These are phyloP conservation scores for Nadsonia starkeyi-henricii DNA, from an alignment of 1,139 yeast species.

Conservation along the genomic window DNA sequence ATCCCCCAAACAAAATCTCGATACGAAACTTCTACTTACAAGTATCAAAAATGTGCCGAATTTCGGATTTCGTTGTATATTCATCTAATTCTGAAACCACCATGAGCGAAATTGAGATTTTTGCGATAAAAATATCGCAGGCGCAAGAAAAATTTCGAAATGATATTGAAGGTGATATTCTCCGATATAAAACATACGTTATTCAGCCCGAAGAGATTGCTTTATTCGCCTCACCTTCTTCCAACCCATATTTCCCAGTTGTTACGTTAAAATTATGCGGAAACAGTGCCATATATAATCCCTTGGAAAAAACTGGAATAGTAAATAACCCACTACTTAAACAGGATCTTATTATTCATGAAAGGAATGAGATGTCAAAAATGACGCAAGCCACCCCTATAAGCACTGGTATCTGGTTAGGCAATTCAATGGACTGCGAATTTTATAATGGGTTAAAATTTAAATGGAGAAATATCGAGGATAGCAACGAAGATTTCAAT, in stretches of 20 bases:
- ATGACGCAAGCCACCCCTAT: constrained; percentile 71
- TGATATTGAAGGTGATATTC: not conserved
- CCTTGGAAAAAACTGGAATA: not conserved
- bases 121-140: not conserved
- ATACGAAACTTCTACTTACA: not conserved
- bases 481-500: not conserved
- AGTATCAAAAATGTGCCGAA: not conserved
- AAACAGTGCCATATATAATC: not conserved
- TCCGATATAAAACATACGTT: not conserved
- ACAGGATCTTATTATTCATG: constrained; percentile 51
- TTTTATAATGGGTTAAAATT: constrained; percentile 14
- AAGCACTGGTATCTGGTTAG: constrained; percentile 55
- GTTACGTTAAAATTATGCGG: not conserved
- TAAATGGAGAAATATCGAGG: constrained; percentile 4
- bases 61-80: not conserved
- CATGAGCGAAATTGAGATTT: not conserved
- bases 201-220: not conserved
- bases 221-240: not conserved
- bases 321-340: not conserved
- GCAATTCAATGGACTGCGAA: constrained; percentile 48
- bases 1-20: not conserved
- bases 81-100: not conserved
- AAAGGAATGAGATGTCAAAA: constrained; percentile 62
- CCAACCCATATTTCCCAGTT: not conserved
- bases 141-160: not conserved